Conservation (phyloP, 345 rosid genomes). For the Pugionium cornutum region DNA sequence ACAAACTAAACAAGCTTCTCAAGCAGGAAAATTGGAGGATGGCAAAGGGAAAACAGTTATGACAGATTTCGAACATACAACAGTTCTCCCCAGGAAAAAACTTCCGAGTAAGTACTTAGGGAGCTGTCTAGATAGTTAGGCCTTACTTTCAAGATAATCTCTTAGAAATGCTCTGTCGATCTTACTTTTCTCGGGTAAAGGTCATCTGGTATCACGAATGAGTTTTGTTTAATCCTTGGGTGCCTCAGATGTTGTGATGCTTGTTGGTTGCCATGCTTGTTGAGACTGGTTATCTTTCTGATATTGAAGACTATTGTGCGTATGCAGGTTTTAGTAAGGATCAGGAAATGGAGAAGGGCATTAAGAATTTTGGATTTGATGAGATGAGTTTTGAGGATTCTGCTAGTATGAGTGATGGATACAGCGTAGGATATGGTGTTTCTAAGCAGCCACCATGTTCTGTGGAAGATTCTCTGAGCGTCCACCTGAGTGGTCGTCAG, state of each 20-base stretch:
- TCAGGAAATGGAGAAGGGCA: conserved; percentile 27
- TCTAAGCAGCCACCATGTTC: conserved; percentile 33
- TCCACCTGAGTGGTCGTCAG: conserved; percentile 9
- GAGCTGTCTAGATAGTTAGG: conserved; percentile 14
- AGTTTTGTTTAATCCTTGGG: conserved; percentile 6
- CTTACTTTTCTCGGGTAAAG: background rate
- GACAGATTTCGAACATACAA: conserved; percentile 5
- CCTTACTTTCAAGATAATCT: conserved; percentile 5
- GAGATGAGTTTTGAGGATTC: conserved; percentile 59
- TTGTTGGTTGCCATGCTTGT: conserved; percentile 12
- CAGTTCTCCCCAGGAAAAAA: conserved; percentile 1
- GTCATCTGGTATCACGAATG: conserved; percentile 14
- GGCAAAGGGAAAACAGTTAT: conserved; percentile 32
- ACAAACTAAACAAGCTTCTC: conserved; percentile 32
- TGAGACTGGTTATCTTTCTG: conserved; percentile 2
- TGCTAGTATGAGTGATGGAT: conserved; percentile 54
- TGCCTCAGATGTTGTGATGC: conserved; percentile 1
- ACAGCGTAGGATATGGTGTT: conserved; percentile 35
- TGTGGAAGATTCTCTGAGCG: conserved; percentile 16
- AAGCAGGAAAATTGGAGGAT: conserved; percentile 32
- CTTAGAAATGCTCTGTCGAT: background rate
- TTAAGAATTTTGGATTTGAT: conserved; percentile 44
- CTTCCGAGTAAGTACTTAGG: conserved; percentile 18
- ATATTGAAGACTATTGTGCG: background rate
- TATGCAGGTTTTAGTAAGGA: conserved; percentile 20